These are phyloP conservation scores for Vanrija sp. DNA, from an alignment of 1,284 basidiomycete species.

Conservation along the genomic window DNA sequence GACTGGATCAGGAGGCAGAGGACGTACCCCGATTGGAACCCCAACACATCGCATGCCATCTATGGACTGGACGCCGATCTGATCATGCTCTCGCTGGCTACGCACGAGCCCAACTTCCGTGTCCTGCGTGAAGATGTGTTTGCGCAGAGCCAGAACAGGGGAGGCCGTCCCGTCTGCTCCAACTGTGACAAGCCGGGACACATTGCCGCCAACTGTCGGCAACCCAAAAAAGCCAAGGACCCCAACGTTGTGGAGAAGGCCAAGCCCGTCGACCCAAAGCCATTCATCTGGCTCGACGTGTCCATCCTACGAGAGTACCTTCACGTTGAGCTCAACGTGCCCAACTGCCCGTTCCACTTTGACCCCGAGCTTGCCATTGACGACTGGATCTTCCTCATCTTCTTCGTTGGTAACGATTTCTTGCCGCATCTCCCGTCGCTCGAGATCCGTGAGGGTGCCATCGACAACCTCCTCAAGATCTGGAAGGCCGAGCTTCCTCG, in stretches of 20 bases:
- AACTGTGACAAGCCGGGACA: constrained; percentile 93
- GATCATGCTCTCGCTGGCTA: constrained; percentile 97
- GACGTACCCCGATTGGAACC: constrained; percentile 79
- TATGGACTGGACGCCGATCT: constrained; percentile 98
- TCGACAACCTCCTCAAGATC: constrained; percentile 91
- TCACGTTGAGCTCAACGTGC: constrained; percentile 85
- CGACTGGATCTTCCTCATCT: constrained; percentile 99
- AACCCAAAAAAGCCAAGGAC: constrained; percentile 54
- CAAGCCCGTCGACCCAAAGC: constrained; percentile 76
- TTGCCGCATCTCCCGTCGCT: constrained; percentile 94
- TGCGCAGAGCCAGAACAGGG: constrained; percentile 55
- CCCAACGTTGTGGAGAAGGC: constrained; percentile 57
- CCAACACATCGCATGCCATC: constrained; percentile 94
- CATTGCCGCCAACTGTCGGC: constrained; percentile 85
- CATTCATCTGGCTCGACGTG: constrained; percentile 99
- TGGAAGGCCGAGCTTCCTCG: constrained; percentile 89
- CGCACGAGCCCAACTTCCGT: constrained; percentile 96
- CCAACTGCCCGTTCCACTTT: constrained; percentile 77
- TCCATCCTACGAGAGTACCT: constrained; percentile 93
- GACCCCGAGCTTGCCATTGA: constrained; percentile 95
- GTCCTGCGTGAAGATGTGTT: constrained; percentile 98
- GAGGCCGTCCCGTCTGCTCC: constrained; percentile 65
- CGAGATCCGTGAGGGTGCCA: constrained; percentile 98
- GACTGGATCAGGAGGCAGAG: constrained; percentile 93
- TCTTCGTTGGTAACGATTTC: constrained; percentile 99